A percentile compares a stretch with the other conserved stretches of the same genome.
Evolutionary conservation across 2,329 filamentous ascomycete species (phyloP).

Genomic region (Epichloe bromicola): DNA sequence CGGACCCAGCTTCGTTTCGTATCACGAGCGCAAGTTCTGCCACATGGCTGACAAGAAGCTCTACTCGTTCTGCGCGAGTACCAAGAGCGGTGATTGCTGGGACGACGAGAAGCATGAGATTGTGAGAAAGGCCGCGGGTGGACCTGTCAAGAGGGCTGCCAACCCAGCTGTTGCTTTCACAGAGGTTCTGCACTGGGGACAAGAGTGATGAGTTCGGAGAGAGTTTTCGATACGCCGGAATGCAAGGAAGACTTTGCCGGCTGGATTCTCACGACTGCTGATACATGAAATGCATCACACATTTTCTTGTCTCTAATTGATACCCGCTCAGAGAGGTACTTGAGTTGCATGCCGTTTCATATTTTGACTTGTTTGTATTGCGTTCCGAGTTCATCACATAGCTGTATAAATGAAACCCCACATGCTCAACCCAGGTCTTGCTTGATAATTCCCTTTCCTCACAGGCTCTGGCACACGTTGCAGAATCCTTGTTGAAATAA

Average conservation of each 20-base stretch:
- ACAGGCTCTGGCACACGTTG: too few relatives aligned
- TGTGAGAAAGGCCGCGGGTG: neutral
- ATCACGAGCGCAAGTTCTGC: constrained; percentile 10
- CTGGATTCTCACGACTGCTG: neutral
- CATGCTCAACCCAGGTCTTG: too few relatives aligned
- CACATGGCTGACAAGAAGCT: constrained; percentile 9
- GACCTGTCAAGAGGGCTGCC: neutral
- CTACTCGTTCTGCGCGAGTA: constrained; percentile 7
- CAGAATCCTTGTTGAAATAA: too few relatives aligned
- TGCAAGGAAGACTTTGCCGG: neutral
- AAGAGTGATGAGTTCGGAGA: neutral
- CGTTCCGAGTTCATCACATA: too few relatives aligned
- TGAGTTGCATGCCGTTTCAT: neutral
- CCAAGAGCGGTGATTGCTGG: constrained; percentile 8
- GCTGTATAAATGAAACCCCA: too few relatives aligned
- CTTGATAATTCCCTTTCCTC: too few relatives aligned
- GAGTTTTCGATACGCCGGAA: neutral
- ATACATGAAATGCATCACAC: too few relatives aligned
- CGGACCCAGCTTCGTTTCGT: constrained; percentile 8
- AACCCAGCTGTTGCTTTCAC: neutral
- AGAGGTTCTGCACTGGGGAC: neutral
- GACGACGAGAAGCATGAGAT: constrained; percentile 6
- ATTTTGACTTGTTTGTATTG: too few relatives aligned
- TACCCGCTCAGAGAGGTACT: neutral
- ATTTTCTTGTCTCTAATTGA: neutral